Evolutionary conservation across 176 grass and related monocot genomes (phyloP), one percentile per base, ranked within the genome.

Genomic region (Zoysia pacifica): DNA sequence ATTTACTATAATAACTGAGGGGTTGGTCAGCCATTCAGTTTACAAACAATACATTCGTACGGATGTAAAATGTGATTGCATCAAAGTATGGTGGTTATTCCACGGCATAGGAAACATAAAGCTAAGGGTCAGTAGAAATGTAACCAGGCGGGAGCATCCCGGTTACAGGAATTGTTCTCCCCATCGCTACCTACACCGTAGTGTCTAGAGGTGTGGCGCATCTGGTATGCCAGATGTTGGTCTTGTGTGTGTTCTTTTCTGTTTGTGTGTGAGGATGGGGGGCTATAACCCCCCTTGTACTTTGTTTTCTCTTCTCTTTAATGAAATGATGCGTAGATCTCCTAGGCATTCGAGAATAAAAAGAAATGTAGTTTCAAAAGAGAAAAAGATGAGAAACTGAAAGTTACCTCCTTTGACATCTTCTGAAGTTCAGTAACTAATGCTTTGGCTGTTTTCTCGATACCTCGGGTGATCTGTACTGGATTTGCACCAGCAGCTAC

Each of bases 401-500:
- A 74, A 12, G 9, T 64, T 65, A 88, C 83, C 84, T 90, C 91
- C 72, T 93, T 90, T 53, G 91, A 86, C 81, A 90, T 87, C 63
- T 85, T 81, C 67, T 69, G 69, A 28, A 93, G 91, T 37, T 93
- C 84, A 39, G 10, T 11, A 0, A 89, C 79, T 1, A 93, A 43
- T 45, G 84, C 84, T 75, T 90, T 87, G n/a, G 81, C 87, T 64
- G 84, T 85, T 82, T 93, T 93, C 72, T 90, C 91, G 55, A 90
- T 93, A 45, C 91, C 91, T 70, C 81, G 76, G 1, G 80, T 84
- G 48, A 90, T 89, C 72, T 84, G 81, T 64, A 93, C 84, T 45
- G 91, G 91, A 79, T 93, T 93, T 14, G 91, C 91, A 66, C 91
- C 91, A 10, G 91, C 87, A 39, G 87, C 84, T 53, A 93, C 90